phyloP scores from a whole-genome alignment of 2,329 filamentous ascomycete genomes.

The Fusarium odoratissimum region DNA sequence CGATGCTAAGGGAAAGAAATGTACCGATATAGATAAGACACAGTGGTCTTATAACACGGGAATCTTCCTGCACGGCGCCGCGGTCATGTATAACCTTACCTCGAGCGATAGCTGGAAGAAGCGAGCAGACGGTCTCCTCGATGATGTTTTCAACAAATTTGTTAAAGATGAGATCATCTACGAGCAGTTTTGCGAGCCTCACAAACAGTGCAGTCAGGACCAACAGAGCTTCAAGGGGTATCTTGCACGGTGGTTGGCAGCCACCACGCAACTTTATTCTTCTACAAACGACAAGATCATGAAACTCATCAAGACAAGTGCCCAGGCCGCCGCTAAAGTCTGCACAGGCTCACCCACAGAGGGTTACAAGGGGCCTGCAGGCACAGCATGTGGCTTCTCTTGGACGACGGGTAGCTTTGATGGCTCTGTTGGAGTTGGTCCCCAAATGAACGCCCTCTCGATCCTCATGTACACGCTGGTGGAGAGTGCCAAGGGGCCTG shows the following conservation, averaged over 20 bases:
- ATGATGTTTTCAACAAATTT: slow-evolving; percentile 64
- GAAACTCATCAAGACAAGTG: slow-evolving; percentile 63
- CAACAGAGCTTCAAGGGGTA: slow-evolving; percentile 83
- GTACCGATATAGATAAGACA: slow-evolving; percentile 66
- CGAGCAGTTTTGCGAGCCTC: slow-evolving; percentile 74
- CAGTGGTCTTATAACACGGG: slow-evolving; percentile 79
- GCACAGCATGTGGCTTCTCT: slow-evolving; percentile 74
- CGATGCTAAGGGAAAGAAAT: slow-evolving; percentile 56
- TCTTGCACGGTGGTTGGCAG: slow-evolving; percentile 73
- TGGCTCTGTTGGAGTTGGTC: slow-evolving; percentile 70
- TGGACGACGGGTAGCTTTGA: slow-evolving; percentile 71
- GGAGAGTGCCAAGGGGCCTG: slow-evolving; percentile 55
- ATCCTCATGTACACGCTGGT: slow-evolving; percentile 72
- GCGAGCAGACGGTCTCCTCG: slow-evolving; percentile 69
- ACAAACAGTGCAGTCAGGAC: slow-evolving; percentile 73
- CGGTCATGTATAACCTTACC: slow-evolving; percentile 74
- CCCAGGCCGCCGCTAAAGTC: slow-evolving; percentile 61
- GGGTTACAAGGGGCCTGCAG: slow-evolving; percentile 62
- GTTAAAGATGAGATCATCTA: slow-evolving; percentile 65
- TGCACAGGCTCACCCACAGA: slow-evolving; percentile 60
- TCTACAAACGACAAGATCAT: slow-evolving; percentile 62
- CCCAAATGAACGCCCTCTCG: slow-evolving; percentile 76
- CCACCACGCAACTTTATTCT: slow-evolving; percentile 65
- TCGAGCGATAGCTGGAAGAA: slow-evolving; percentile 63
- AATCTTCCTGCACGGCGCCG: slow-evolving; percentile 70